These are phyloP conservation scores for Fusarium redolens DNA, from an alignment of 2,329 filamentous ascomycete species.

Conservation along the genomic window DNA sequence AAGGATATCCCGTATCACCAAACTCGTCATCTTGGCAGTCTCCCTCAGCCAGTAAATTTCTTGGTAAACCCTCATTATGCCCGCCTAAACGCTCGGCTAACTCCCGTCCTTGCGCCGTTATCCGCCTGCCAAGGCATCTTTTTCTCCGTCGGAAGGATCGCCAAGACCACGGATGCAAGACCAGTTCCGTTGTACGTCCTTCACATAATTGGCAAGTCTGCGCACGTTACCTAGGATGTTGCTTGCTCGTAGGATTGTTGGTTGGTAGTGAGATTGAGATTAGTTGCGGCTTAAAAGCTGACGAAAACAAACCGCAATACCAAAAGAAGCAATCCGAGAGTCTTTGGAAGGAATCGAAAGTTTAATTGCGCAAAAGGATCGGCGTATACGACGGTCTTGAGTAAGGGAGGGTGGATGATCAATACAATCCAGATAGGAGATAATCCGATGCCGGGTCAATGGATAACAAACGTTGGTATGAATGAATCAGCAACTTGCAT, in stretches of 20 bases:
- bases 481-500: background rate
- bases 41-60: background rate
- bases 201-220: background rate
- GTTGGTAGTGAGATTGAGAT: background rate
- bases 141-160: background rate
- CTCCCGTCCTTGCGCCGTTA: constrained; percentile 5
- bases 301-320: background rate
- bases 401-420: constrained; percentile 1
- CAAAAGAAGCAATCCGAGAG: constrained; percentile 10
- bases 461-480: background rate
- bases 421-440: background rate
- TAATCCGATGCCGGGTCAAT: background rate
- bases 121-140: constrained; percentile 17
- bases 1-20: background rate
- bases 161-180: background rate
- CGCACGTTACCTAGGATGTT: background rate
- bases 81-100: constrained; percentile 24
- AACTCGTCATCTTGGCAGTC: background rate
- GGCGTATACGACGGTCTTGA: background rate
- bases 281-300: constrained; percentile 5
- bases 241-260: background rate
- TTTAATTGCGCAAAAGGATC: constrained; percentile 5
- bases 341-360: background rate
- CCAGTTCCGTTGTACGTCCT: background rate
- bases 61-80: constrained; percentile 24